Base-by-base conservation (phyloP, 441 rosid species). In the California macrophylla region DNA sequence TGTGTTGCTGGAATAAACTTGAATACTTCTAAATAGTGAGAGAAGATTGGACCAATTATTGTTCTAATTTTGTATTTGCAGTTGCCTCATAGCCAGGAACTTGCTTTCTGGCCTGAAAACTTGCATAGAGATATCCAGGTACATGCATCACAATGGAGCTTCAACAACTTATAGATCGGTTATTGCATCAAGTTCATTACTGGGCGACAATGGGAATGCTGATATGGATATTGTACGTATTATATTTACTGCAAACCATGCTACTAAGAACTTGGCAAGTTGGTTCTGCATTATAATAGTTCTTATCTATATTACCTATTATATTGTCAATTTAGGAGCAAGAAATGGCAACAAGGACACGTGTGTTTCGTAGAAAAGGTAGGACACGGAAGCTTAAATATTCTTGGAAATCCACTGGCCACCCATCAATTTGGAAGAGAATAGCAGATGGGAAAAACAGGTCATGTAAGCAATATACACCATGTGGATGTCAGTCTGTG, bases 31-130 rank as follows among this genome's bases (percentile, higher is more conserved):
- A 36, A 36, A 5, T 36, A 36, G 40, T 36, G 6, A 36, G 40
- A 36, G 9, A 36, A 36, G 40, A 7, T 3, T 36, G 40, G 40
- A 36, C 10, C 40, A 36, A 36, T 50, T 50, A 40, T 4, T 3
- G 56, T 50, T 50, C 21, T n/a, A 71, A 30, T 66, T 71, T 70
- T 67, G 70, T 66, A 54, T 75, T 56, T 65, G 81, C 89, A 93
- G 98, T 76, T 93, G 98, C 84, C 88, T 85, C 66, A 89, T 93
- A 64, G 81, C 89, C 66, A 85, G 81, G 77, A 93, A 90, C 79
- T 28, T 87, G 70, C 91, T 90, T 72, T 71, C 79, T 77, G 93
- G 87, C 66, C 74, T 83, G 75, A 93, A 86, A 85, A 86, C 90
- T 77, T 93, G 98, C 73, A 62, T 78, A 60, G 97, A 93, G 76